Base-by-base conservation (phyloP, 2,329 filamentous ascomycete genomes). In the Fusarium luffae region DNA sequence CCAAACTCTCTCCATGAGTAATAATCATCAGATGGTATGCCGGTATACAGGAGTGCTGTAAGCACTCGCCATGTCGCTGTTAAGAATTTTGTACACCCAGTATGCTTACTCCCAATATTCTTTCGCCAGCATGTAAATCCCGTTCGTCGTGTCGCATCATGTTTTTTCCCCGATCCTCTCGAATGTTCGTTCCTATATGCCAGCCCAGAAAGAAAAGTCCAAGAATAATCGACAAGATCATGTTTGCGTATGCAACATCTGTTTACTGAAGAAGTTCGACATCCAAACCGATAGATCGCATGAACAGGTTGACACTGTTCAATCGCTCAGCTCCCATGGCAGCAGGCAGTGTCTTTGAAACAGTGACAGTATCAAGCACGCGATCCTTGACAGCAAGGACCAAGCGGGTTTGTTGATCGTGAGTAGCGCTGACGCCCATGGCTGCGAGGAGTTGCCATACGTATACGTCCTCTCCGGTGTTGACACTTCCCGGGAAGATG, bases 381-480 rank as follows among this genome's bases (percentile, higher is more conserved):
- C 95, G 91, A 76, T 99, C 96, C 87, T 98, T 99, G 74, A 99
- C 96, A 42, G 94, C 94, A 75, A 98, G 88, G 12, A 99, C 96
- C 59, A 99, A 86, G 61, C 94, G 89, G 79, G 97, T 95, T 80
- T 99, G 96, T 81, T 99, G 96, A 72, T 98, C 94, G 16, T 94
- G 93, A 77, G 89, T 94, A 34, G 96, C 95, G 54, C 93, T 94
- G 70, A 97, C 96, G 68, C 96, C 96, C 81, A 98, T 93, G 14
- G 95, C 94, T 11, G 96, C 96, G 70, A 99, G 86, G 79, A 98
- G 97, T 81, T 98, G 95, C 96, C 96, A 99, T 41, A 98, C 93
- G 77, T 98, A 97, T 76, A 97, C 91, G 76, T 99, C 96, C 72
- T 98, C 94, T 51, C 93, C 92, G 10, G 93, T 90, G 70, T 93